Conservation (phyloP, 2,329 filamentous ascomycete species). For the Elsinoe fawcettii region DNA sequence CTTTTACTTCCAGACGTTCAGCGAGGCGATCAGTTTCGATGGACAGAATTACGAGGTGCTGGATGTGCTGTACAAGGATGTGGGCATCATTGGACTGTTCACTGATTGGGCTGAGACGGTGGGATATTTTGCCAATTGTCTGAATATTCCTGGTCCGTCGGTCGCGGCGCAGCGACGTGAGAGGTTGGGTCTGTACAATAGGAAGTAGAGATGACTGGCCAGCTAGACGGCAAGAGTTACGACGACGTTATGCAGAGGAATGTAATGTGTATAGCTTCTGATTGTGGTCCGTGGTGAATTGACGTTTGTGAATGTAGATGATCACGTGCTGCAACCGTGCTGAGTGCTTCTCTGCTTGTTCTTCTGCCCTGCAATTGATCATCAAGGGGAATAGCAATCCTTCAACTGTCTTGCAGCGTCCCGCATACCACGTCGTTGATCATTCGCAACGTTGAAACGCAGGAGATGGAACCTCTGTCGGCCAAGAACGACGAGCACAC, state of each 20-base stretch:
- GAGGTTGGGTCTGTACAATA: neutral
- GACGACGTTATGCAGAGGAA: slow-evolving; percentile 2
- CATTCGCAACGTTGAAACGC: neutral
- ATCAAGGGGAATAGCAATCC: neutral
- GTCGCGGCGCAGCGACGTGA: slow-evolving; percentile 3
- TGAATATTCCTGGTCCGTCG: slow-evolving; percentile 27
- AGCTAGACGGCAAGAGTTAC: neutral
- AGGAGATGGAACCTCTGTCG: neutral
- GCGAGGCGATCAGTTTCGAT: slow-evolving; percentile 51
- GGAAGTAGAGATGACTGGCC: neutral
- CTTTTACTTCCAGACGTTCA: slow-evolving; percentile 40
- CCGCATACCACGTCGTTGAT: neutral
- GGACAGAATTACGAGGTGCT: slow-evolving; percentile 61
- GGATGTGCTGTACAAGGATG: slow-evolving; percentile 54
- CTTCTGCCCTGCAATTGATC: neutral
- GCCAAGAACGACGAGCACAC: slow-evolving; percentile 1
- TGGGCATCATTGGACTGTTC: slow-evolving; percentile 56
- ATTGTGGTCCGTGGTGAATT: no score
- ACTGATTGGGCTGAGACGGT: slow-evolving; percentile 62
- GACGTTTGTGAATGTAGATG: neutral
- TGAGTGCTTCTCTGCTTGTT: neutral
- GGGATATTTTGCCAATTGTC: slow-evolving; percentile 66
- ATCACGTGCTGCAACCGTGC: neutral
- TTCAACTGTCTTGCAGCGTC: neutral
- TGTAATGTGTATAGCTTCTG: slow-evolving; percentile 1